Evolutionary conservation across 2,329 filamentous ascomycete genomes (phyloP).

Genomic region (Colletotrichum falcatum): DNA sequence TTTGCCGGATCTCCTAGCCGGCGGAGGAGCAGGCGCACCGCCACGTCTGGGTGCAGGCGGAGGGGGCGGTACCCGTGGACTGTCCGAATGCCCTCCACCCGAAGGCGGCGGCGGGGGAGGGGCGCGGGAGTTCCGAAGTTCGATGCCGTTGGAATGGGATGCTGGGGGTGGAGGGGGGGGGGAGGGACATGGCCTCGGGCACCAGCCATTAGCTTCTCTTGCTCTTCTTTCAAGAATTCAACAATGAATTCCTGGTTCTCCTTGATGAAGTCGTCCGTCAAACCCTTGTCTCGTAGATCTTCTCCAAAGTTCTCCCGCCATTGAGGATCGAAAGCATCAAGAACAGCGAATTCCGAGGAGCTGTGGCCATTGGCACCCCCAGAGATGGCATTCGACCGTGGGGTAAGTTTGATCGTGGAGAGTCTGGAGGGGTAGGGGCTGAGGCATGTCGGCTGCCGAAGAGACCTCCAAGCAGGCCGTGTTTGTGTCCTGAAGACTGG

Average conservation of each 20-base stretch:
- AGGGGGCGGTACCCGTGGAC: constrained; percentile 56
- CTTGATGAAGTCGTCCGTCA: constrained; percentile 75
- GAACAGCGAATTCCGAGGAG: constrained; percentile 68
- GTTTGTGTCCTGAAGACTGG: constrained; percentile 55
- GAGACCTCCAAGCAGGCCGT: constrained; percentile 68
- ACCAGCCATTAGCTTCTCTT: constrained; percentile 54
- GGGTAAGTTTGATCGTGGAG: constrained; percentile 59
- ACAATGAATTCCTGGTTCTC: constrained; percentile 78
- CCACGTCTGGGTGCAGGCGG: constrained; percentile 53
- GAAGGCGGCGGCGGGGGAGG: constrained; percentile 53
- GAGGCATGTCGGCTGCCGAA: constrained; percentile 72
- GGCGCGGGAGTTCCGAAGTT: constrained; percentile 48
- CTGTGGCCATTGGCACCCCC: constrained; percentile 60
- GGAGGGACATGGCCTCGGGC: constrained; percentile 37
- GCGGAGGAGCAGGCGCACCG: constrained; percentile 67
- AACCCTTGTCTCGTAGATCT: constrained; percentile 70
- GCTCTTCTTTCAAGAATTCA: constrained; percentile 71
- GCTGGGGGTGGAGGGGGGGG: constrained; percentile 46
- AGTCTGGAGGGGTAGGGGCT: constrained; percentile 68
- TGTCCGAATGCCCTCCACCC: constrained; percentile 41
- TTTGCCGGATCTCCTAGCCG: constrained; percentile 70
- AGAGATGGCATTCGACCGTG: constrained; percentile 55
- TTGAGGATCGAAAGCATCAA: constrained; percentile 73
- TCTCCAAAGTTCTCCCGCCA: constrained; percentile 76
- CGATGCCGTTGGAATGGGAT: constrained; percentile 49